These are phyloP conservation scores for Lasiosphaeriaceae sp. DNA, from an alignment of 495 filamentous ascomycete species.

Conservation along the genomic window DNA sequence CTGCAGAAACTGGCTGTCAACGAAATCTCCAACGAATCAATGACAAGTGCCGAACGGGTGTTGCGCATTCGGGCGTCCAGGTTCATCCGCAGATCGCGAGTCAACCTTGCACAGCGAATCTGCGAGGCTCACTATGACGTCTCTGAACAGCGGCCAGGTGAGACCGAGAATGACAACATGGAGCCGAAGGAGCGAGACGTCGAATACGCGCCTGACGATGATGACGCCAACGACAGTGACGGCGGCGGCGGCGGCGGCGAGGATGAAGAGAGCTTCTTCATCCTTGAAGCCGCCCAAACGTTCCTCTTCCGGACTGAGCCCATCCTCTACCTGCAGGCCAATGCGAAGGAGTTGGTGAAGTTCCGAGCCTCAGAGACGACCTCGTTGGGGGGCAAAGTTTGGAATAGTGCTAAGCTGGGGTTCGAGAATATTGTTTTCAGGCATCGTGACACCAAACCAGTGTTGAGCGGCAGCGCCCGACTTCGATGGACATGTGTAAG, in stretches of 20 bases:
- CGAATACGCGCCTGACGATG: too few species aligned
- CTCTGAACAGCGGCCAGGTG: neutral
- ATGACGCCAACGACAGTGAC: neutral
- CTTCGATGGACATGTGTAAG: slow-evolving; percentile 5
- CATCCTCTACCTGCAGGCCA: slow-evolving; percentile 6
- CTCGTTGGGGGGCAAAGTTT: neutral
- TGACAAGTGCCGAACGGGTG: neutral
- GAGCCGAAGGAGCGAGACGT: neutral
- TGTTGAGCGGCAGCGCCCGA: neutral
- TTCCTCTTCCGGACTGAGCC: slow-evolving; percentile 9
- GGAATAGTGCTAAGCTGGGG: neutral
- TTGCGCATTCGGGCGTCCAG: slow-evolving; percentile 1
- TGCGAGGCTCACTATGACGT: slow-evolving; percentile 2
- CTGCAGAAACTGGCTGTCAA: slow-evolving; percentile 1
- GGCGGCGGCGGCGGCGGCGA: neutral
- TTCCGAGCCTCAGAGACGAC: neutral
- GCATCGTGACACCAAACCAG: neutral
- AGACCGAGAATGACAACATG: neutral
- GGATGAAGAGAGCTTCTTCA: neutral
- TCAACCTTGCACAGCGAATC: slow-evolving; percentile 6
- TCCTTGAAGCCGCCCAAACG: neutral
- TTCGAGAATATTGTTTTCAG: neutral
- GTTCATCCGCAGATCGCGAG: slow-evolving; percentile 5
- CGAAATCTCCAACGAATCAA: slow-evolving; percentile 1
- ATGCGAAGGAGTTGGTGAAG: slow-evolving; percentile 5